Conservation (phyloP, 169 alveolate species). For the Ichthyophthirius multifiliis region DNA sequence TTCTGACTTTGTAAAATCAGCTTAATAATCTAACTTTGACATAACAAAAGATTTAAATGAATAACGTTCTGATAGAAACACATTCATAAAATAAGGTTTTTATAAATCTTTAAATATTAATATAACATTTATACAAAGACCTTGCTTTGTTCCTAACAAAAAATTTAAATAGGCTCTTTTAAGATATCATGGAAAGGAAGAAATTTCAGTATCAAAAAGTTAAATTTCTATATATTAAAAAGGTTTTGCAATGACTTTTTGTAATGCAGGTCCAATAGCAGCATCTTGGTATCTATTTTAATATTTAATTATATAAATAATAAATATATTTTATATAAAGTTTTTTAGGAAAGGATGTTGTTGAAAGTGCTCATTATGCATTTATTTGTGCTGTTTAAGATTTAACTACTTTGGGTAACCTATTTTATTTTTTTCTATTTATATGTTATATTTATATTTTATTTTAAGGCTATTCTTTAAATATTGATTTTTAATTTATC, state of each 20-base stretch:
- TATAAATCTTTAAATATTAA: not conserved
- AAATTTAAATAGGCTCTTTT: constrained; percentile 24
- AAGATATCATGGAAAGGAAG: constrained; percentile 46
- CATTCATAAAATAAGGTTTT: constrained; percentile 26
- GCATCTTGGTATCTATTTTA: constrained; percentile 32
- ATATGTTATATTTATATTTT: not conserved
- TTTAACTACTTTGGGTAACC: constrained; percentile 30
- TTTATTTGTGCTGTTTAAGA: constrained; percentile 31
- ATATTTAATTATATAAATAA: not conserved
- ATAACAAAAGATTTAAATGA: constrained; percentile 19
- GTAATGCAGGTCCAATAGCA: constrained; percentile 49
- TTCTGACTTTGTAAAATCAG: constrained; percentile 18
- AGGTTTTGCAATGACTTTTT: constrained; percentile 44
- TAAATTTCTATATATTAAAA: constrained; percentile 36
- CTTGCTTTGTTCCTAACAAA: constrained; percentile 42
- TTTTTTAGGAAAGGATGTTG: constrained; percentile 45
- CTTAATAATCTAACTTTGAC: constrained; percentile 8
- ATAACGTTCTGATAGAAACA: constrained; percentile 28
- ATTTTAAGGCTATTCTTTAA: not conserved
- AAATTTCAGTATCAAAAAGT: constrained; percentile 32
- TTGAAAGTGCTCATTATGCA: constrained; percentile 16
- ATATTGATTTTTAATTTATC: constrained; percentile 31
- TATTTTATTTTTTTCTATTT: not conserved
- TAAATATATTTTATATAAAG: not conserved
- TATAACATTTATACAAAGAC: constrained; percentile 2